phyloP scores from a whole-genome alignment of 2,329 filamentous ascomycete species.

The Albifimbria verrucaria region DNA sequence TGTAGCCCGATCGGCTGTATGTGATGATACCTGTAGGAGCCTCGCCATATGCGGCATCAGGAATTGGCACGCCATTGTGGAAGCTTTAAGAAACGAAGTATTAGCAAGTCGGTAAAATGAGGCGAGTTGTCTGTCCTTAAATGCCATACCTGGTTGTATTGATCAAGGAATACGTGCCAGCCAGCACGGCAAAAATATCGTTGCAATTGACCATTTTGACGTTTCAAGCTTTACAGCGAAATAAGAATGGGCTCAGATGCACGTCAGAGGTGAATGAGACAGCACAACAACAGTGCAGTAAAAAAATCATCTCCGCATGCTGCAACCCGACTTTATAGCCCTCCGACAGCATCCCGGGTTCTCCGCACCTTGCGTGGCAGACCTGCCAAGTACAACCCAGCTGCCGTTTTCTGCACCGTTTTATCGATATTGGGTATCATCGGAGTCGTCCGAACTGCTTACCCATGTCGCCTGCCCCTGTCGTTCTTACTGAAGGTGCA shows the following conservation, averaged over 20 bases:
- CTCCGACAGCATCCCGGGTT: not conserved
- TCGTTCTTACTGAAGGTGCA: too few species aligned
- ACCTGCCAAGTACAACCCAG: not conserved
- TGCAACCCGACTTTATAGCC: not conserved
- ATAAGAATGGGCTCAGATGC: not conserved
- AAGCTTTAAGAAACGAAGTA: not conserved
- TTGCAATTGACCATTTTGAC: not conserved
- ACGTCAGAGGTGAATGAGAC: not conserved
- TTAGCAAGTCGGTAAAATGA: too few species aligned
- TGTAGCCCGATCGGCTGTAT: conserved; percentile 1
- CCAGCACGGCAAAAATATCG: conserved; percentile 1
- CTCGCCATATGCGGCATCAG: conserved; percentile 1
- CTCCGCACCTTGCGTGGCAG: not conserved
- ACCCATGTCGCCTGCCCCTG: too few species aligned
- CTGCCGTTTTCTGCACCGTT: not conserved
- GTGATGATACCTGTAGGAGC: not conserved
- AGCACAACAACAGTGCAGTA: not conserved
- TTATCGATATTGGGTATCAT: too few species aligned
- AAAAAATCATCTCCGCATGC: not conserved
- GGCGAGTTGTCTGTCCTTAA: too few species aligned
- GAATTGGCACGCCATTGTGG: conserved; percentile 1
- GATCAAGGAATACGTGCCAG: conserved; percentile 1
- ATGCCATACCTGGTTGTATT: not conserved
- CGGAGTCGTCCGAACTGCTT: too few species aligned
- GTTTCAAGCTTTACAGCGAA: not conserved